Evolutionary conservation across 129 eudicot genomes (phyloP).

Genomic region (Deinandra increscens): DNA sequence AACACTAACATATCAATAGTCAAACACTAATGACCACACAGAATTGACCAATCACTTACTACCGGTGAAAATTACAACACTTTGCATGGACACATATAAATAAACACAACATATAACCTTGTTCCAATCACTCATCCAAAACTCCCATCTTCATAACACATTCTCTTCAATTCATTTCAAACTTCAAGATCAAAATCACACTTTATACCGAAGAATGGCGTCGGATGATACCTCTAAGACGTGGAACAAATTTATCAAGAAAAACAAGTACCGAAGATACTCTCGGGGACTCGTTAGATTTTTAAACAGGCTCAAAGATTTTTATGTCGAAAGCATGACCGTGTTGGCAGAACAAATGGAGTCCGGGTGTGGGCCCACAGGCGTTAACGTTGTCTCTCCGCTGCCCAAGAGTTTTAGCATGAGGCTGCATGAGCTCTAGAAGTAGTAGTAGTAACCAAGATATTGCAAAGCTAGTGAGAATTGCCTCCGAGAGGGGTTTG

Average conservation of each 20-base stretch:
- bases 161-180: not conserved
- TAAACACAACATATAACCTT: no score
- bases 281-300: conserved; percentile 28
- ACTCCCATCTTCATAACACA: not conserved
- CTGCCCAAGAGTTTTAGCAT: conserved; percentile 45
- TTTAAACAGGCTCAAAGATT: conserved; percentile 27
- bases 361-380: conserved; percentile 32
- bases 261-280: conserved; percentile 19
- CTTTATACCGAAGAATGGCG: not conserved
- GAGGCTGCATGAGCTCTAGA: conserved; percentile 19
- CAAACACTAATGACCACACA: no score
- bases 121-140: not conserved
- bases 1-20: no score
- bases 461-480: conserved; percentile 38
- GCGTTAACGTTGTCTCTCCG: conserved; percentile 29
- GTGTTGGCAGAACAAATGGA: conserved; percentile 34
- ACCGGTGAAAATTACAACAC: no score
- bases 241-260: conserved; percentile 16
- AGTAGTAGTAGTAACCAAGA: conserved; percentile 32
- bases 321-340: conserved; percentile 42
- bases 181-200: conserved; percentile 4
- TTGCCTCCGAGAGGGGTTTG: conserved; percentile 30
- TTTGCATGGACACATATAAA: no score
- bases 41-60: no score
- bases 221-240: not conserved